Conservation (phyloP, 257 asterid genomes). For the Catharanthus roseus region DNA sequence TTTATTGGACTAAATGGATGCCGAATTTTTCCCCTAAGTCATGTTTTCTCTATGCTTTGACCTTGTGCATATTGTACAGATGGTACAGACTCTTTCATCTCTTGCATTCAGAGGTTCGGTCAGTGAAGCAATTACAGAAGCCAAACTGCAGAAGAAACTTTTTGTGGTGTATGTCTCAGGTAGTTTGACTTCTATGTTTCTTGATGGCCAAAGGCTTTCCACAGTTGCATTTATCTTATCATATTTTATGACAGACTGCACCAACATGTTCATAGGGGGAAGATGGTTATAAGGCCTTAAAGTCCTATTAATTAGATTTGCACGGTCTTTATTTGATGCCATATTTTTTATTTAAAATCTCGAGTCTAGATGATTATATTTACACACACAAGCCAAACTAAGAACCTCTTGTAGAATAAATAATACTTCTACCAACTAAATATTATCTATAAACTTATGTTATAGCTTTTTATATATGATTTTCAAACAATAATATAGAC, state of each 20-base stretch:
- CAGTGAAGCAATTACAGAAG: slow-evolving; percentile 72
- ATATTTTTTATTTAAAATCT: too few species aligned
- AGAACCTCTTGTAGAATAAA: too few species aligned
- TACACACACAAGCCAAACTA: too few species aligned
- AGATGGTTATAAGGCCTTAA: not conserved
- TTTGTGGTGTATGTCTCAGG: slow-evolving; percentile 82
- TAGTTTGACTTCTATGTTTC: slow-evolving; percentile 10
- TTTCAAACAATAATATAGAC: too few species aligned
- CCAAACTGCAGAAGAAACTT: slow-evolving; percentile 80
- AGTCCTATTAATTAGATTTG: too few species aligned
- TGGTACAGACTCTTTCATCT: slow-evolving; percentile 69
- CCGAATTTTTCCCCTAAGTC: not conserved
- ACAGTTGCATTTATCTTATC: not conserved
- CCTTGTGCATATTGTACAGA: slow-evolving; percentile 33
- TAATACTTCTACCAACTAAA: too few species aligned
- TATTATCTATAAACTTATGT: too few species aligned
- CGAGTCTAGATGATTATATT: too few species aligned
- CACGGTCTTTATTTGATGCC: too few species aligned
- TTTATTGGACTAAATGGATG: not conserved
- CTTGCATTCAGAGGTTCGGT: slow-evolving; percentile 79
- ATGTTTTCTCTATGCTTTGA: not conserved
- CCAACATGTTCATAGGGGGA: not conserved
- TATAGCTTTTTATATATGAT: too few species aligned
- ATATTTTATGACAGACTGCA: not conserved
- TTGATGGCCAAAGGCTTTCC: not conserved